Percentiles rank a stretch among this genome's conserved stretches.
Evolutionary conservation across 495 filamentous ascomycete genomes (phyloP).

Genomic region (Penicillium chermesinum): DNA sequence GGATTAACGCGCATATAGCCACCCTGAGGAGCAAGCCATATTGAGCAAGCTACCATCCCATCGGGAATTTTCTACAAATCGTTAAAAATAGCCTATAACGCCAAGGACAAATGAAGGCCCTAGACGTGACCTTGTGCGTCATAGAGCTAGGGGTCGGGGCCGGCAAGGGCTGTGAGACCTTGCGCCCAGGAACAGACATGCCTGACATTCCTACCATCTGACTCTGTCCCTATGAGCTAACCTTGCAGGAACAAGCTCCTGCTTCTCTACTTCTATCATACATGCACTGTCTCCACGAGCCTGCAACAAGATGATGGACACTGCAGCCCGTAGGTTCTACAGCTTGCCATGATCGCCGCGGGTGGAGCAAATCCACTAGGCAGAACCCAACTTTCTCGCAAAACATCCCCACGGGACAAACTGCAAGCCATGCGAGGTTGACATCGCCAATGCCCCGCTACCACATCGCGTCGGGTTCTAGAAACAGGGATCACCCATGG

Average conservation of each 20-base stretch:
- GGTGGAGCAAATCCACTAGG: neutral
- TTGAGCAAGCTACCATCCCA: neutral
- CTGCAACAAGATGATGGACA: no score
- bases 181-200: conserved; percentile 4
- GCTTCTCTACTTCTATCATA: neutral
- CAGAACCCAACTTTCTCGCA: neutral
- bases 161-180: conserved; percentile 5
- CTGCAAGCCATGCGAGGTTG: neutral
- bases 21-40: neutral
- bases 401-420: neutral
- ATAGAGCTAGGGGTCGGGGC: conserved; percentile 18
- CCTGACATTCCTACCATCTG: neutral
- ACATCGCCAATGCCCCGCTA: neutral
- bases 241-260: neutral
- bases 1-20: neutral
- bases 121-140: conserved; percentile 10
- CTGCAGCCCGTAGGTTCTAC: no score
- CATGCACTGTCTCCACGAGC: conserved; percentile 2
- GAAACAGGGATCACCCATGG: neutral
- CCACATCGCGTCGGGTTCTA: neutral
- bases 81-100: neutral
- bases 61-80: neutral
- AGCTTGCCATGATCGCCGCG: conserved; percentile 1
- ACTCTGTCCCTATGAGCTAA: neutral
- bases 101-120: neutral